Conservation (phyloP, 805 yeast species). For the Ogataea nitratoaversa region DNA sequence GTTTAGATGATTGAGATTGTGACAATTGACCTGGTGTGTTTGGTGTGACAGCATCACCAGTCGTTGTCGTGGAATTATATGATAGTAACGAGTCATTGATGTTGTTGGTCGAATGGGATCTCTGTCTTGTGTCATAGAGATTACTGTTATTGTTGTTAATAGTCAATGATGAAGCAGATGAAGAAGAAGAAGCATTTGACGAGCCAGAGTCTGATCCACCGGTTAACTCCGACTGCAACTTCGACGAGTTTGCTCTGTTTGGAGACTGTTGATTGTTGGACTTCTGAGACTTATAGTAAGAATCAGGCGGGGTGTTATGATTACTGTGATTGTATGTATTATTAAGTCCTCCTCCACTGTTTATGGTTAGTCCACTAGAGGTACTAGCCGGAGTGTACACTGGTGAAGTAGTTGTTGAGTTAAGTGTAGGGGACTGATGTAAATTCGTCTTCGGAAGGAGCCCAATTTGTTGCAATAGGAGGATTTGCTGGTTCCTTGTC, state of each 20-base stretch:
- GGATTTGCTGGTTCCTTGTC: slow-evolving; percentile 1
- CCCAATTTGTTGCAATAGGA: slow-evolving; percentile 11
- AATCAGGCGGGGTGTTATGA: slow-evolving; percentile 1
- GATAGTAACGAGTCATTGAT: background rate
- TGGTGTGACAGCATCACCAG: background rate
- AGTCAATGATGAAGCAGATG: background rate
- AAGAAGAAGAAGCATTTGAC: background rate
- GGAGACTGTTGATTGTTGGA: slow-evolving; percentile 4
- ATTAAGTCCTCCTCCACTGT: background rate
- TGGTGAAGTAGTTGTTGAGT: background rate
- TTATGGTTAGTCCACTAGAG: background rate
- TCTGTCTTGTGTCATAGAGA: background rate
- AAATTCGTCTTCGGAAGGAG: slow-evolving; percentile 3
- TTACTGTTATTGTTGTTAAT: background rate
- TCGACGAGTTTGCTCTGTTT: slow-evolving; percentile 18
- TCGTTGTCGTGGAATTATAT: background rate
- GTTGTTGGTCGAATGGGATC: background rate
- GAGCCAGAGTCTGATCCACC: background rate
- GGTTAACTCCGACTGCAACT: background rate
- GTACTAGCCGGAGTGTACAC: background rate
- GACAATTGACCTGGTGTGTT: background rate
- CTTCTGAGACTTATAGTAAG: slow-evolving; percentile 6
- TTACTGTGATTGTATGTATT: background rate
- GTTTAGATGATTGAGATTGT: slow-evolving; percentile 2
- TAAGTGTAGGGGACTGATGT: background rate